phyloP scores from a whole-genome alignment of 208 protist genomes.

The Kentomonas sorsogonicus region DNA sequence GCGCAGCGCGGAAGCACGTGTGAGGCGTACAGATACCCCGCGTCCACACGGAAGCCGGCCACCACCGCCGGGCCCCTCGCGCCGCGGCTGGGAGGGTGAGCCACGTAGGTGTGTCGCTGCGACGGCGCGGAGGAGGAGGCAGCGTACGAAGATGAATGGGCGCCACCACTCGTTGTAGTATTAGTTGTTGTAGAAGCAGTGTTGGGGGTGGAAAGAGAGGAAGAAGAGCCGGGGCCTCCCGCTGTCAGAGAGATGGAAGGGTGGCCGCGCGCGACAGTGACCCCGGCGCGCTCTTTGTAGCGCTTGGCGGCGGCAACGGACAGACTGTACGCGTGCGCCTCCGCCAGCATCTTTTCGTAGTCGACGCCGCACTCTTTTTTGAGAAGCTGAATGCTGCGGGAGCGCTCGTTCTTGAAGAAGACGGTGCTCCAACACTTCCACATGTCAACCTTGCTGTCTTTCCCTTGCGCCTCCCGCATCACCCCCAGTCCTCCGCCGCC shows the following conservation, averaged over 20 bases:
- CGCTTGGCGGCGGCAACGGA: too few relatives aligned
- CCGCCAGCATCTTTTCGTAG: constrained; percentile 46
- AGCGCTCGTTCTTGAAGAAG: constrained; percentile 46
- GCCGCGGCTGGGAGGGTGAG: neutral
- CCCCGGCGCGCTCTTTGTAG: too few relatives aligned
- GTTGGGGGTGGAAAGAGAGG: too few relatives aligned
- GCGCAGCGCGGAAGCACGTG: constrained; percentile 23
- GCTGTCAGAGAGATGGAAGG: neutral
- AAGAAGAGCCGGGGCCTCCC: too few relatives aligned
- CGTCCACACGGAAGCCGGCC: constrained; percentile 66
- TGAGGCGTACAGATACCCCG: constrained; percentile 56
- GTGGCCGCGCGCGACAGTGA: too few relatives aligned
- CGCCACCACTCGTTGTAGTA: too few relatives aligned
- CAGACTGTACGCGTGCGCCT: too few relatives aligned
- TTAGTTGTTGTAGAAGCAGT: neutral
- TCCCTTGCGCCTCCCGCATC: constrained; percentile 54
- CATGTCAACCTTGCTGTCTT: constrained; percentile 38
- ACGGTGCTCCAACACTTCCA: constrained; percentile 42
- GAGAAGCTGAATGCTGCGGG: constrained; percentile 52
- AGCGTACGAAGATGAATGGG: too few relatives aligned
- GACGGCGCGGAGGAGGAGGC: too few relatives aligned
- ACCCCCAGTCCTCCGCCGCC: constrained; percentile 20
- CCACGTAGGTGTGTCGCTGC: too few relatives aligned
- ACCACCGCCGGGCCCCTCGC: constrained; percentile 14
- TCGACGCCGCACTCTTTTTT: constrained; percentile 58